phyloP scores from a whole-genome alignment of 139 green algal genomes.

The Chlamydomonas incerta region DNA sequence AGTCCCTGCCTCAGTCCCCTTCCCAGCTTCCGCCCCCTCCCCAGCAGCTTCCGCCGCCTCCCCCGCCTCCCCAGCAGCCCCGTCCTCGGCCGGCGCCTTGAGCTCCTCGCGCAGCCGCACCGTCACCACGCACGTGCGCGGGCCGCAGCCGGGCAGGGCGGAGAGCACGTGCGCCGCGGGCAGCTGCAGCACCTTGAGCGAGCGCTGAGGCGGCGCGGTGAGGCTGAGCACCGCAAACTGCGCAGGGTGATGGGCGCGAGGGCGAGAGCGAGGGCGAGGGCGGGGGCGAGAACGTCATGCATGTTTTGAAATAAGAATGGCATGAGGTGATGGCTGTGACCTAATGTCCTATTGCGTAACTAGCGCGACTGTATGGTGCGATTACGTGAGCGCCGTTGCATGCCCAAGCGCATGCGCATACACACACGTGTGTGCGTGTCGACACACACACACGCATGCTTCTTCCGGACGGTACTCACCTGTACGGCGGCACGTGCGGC shows the following conservation, averaged over 20 bases:
- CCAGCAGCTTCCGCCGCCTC: not conserved
- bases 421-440: too few species aligned
- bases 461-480: too few species aligned
- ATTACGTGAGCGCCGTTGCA: too few species aligned
- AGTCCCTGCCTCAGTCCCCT: not conserved
- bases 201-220: conserved; percentile 15
- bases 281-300: not conserved
- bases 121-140: conserved; percentile 4
- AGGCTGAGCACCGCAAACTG: not conserved
- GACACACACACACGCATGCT: too few species aligned
- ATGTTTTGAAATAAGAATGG: too few species aligned
- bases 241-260: not conserved
- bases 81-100: not conserved
- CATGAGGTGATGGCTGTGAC: too few species aligned
- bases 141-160: conserved; percentile 17
- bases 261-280: not conserved
- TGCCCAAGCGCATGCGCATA: too few species aligned
- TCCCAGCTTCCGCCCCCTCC: not conserved
- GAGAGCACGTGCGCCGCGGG: not conserved
- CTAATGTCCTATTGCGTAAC: too few species aligned
- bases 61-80: not conserved
- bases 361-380: too few species aligned
- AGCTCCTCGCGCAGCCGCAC: not conserved
- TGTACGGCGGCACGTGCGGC: too few species aligned
- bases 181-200: not conserved